phyloP scores from a whole-genome alignment of 495 filamentous ascomycete species.

The Aspergillus ellipticus region DNA sequence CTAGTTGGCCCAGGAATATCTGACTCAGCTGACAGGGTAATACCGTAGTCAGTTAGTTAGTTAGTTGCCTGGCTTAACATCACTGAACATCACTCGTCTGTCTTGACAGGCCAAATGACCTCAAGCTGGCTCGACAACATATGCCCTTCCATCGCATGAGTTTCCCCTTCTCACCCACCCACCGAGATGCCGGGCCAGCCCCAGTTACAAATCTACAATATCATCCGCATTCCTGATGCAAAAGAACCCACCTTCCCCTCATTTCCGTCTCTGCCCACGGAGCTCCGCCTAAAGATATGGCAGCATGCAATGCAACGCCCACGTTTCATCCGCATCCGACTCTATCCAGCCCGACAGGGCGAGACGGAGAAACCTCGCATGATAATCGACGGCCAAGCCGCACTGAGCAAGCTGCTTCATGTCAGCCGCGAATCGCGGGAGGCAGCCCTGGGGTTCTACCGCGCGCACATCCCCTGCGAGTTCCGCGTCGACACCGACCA shows the following conservation, averaged over 20 bases:
- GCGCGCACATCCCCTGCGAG: constrained; percentile 1
- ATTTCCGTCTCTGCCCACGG: neutral
- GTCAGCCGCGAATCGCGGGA: neutral
- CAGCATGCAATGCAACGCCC: neutral
- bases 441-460: constrained; percentile 1
- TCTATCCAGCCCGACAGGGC: neutral
- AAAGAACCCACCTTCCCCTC: neutral
- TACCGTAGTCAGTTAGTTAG: too few relatives aligned
- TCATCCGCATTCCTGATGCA: neutral
- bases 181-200: neutral
- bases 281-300: neutral
- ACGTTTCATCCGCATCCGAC: neutral
- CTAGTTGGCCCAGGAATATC: too few relatives aligned
- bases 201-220: neutral
- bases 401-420: constrained; percentile 1
- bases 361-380: neutral
- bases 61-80: too few relatives aligned
- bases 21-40: too few relatives aligned
- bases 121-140: too few relatives aligned
- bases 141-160: too few relatives aligned
- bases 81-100: too few relatives aligned
- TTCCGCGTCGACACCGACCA: neutral
- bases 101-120: too few relatives aligned
- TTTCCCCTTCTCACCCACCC: too few relatives aligned
- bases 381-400: neutral